phyloP scores from a whole-genome alignment of 495 filamentous ascomycete species.

The Tuber magnatum region DNA sequence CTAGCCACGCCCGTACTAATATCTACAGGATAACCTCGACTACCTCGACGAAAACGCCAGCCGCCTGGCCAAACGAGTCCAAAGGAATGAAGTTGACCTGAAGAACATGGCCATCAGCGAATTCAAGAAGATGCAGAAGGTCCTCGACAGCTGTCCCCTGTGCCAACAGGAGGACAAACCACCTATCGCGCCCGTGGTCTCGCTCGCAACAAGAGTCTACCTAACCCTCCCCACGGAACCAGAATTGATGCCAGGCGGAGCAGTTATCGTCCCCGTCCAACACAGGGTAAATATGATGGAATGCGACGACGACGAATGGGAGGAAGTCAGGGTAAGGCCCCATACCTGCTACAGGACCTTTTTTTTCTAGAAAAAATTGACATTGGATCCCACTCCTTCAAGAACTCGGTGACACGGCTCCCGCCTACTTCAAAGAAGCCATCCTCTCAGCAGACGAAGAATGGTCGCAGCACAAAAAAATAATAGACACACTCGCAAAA shows the following conservation, averaged over 20 bases:
- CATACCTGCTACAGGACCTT: neutral
- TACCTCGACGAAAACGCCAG: slow-evolving; percentile 96
- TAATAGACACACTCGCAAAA: slow-evolving; percentile 78
- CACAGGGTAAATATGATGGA: slow-evolving; percentile 86
- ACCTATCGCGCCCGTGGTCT: slow-evolving; percentile 83
- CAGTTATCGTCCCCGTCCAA: slow-evolving; percentile 80
- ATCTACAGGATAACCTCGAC: slow-evolving; percentile 67
- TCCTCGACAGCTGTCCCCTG: slow-evolving; percentile 80
- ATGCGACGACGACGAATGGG: slow-evolving; percentile 99
- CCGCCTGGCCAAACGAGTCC: slow-evolving; percentile 81
- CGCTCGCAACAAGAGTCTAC: slow-evolving; percentile 77
- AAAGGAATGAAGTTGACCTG: slow-evolving; percentile 80
- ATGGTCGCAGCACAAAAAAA: slow-evolving; percentile 89
- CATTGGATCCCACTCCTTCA: slow-evolving; percentile 68
- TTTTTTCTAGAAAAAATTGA: neutral
- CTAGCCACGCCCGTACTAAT: slow-evolving; percentile 38
- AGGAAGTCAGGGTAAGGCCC: slow-evolving; percentile 64
- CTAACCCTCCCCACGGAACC: slow-evolving; percentile 85
- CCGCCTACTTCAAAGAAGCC: slow-evolving; percentile 92
- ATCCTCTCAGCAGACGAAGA: slow-evolving; percentile 81
- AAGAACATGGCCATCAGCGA: slow-evolving; percentile 82
- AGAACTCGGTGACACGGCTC: slow-evolving; percentile 77
- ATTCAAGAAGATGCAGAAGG: slow-evolving; percentile 80
- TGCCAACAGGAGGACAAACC: slow-evolving; percentile 87
- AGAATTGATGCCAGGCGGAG: slow-evolving; percentile 74